Percentiles rank a stretch among this genome's conserved stretches.
Conservation (phyloP, 2,329 filamentous ascomycete genomes). For the Echinosphaeria canescens region DNA sequence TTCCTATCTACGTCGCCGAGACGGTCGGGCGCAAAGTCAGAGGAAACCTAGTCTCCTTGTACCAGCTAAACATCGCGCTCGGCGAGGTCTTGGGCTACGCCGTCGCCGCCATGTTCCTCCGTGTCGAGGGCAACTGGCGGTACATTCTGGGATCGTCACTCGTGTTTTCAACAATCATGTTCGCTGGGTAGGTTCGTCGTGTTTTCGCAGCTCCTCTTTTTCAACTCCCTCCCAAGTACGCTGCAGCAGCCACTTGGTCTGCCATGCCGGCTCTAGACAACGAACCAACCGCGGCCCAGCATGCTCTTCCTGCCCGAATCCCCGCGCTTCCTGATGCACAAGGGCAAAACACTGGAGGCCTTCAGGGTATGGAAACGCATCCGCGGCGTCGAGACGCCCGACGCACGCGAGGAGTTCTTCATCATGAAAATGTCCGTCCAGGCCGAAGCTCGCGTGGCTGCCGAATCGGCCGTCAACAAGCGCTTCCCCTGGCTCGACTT, state of each 20-base stretch:
- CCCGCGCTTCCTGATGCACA: conserved; percentile 50
- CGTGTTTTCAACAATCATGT: conserved; percentile 43
- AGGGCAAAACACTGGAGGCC: conserved; percentile 32
- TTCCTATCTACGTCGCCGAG: conserved; percentile 56
- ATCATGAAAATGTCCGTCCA: conserved; percentile 44
- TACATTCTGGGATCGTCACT: conserved; percentile 55
- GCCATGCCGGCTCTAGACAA: too few species aligned
- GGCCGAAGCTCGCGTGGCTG: conserved; percentile 28
- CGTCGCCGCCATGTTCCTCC: conserved; percentile 50
- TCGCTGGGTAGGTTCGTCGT: too few species aligned
- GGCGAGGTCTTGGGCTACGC: conserved; percentile 56
- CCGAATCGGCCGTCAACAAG: conserved; percentile 25
- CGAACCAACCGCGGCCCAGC: too few species aligned
- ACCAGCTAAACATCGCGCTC: conserved; percentile 57
- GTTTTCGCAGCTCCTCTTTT: too few species aligned
- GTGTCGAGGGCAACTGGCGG: conserved; percentile 48
- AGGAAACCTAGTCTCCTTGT: conserved; percentile 52
- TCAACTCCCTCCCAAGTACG: too few species aligned
- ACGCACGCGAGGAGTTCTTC: conserved; percentile 47
- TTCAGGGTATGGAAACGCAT: conserved; percentile 56
- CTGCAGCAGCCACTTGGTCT: too few species aligned
- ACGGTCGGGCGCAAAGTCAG: conserved; percentile 44
- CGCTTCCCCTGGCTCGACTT: conserved; percentile 53
- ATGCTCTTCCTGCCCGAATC: conserved; percentile 54
- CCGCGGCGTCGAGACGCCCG: conserved; percentile 31